Conservation (phyloP, 805 yeast genomes). For the Barnettozyma wickerhamii region DNA sequence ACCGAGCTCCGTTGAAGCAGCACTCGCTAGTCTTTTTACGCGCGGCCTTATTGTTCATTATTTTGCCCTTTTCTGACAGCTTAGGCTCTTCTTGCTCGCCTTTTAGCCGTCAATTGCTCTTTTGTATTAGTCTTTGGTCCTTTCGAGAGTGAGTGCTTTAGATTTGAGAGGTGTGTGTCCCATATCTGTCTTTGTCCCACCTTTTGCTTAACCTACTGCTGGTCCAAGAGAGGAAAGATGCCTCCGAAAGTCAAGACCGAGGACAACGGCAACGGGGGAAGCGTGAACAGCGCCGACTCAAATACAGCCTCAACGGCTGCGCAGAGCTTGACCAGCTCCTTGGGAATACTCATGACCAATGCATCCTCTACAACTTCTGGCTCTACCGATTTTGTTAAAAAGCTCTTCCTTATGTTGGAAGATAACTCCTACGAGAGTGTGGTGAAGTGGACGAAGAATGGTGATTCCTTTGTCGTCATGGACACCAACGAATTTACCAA, state of each 20-base stretch:
- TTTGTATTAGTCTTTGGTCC: no score
- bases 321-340: constrained; percentile 5
- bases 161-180: no score
- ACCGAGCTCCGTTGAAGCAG: no score
- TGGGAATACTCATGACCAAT: constrained; percentile 21
- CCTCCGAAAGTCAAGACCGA: constrained; percentile 16
- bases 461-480: constrained; percentile 82
- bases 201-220: no score
- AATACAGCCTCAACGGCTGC: constrained; percentile 2
- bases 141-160: no score
- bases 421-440: constrained; percentile 69
- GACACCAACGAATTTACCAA: constrained; percentile 90
- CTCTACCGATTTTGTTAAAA: constrained; percentile 77
- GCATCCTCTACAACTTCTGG: constrained; percentile 33
- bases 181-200: no score
- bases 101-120: no score
- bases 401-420: constrained; percentile 79
- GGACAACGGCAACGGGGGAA: constrained; percentile 1
- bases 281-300: background rate
- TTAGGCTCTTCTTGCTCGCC: background rate
- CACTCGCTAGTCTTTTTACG: no score
- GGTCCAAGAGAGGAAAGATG: constrained; percentile 6
- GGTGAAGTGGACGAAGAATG: constrained; percentile 83
- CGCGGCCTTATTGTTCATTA: background rate
- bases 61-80: background rate